Evolutionary conservation across 106 monocot genomes (phyloP).

Genomic region (Acorus calamus): DNA sequence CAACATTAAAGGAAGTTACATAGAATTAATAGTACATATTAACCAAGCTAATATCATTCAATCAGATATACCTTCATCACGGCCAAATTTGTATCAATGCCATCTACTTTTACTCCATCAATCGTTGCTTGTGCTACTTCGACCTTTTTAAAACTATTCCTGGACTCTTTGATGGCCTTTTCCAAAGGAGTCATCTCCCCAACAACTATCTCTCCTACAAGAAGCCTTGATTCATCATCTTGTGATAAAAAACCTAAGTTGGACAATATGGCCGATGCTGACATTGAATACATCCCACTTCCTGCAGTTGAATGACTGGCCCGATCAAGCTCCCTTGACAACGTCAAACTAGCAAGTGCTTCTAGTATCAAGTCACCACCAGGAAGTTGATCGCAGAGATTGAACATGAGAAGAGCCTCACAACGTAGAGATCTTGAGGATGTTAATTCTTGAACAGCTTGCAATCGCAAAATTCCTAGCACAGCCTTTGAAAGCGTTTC

Average conservation of each 20-base stretch:
- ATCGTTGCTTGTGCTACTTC: conserved; percentile 73
- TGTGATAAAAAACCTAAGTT: conserved; percentile 50
- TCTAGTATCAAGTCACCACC: conserved; percentile 90
- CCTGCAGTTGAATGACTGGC: conserved; percentile 15
- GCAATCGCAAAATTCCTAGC: conserved; percentile 70
- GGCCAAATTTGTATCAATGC: conserved; percentile 84
- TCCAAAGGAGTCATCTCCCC: conserved; percentile 64
- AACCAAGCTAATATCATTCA: background rate
- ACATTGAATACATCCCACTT: conserved; percentile 60
- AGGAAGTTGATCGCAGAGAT: conserved; percentile 80
- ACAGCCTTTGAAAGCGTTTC: conserved; percentile 76
- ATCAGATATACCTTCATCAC: conserved; percentile 72
- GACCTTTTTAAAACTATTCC: conserved; percentile 59
- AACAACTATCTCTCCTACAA: conserved; percentile 87
- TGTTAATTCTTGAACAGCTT: conserved; percentile 66
- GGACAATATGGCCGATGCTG: conserved; percentile 51
- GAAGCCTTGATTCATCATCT: conserved; percentile 35
- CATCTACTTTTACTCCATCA: conserved; percentile 88
- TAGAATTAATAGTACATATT: background rate
- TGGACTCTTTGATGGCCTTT: conserved; percentile 56
- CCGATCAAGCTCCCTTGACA: conserved; percentile 30
- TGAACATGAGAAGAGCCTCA: conserved; percentile 86
- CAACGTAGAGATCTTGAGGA: conserved; percentile 28
- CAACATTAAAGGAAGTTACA: background rate
- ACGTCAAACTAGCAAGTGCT: conserved; percentile 50